Evolutionary conservation across 225 moss, liverwort and hornwort genomes (phyloP).

Genomic region (Sphagnum contortum): DNA sequence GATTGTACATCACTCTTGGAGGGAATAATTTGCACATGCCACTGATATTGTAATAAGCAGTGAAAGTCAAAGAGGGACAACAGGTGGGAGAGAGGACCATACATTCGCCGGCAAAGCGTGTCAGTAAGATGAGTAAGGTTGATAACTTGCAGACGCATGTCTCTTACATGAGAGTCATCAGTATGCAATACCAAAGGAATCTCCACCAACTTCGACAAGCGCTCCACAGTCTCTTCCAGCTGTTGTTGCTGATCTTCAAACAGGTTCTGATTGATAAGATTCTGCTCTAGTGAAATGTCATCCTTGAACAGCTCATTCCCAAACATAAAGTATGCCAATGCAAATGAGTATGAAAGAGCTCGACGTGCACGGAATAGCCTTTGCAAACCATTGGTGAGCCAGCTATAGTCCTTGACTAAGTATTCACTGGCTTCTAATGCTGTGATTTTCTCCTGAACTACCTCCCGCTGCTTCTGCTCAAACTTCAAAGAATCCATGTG

Average conservation of each 20-base stretch:
- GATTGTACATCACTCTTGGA: no score
- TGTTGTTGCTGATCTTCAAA: constrained; percentile 99
- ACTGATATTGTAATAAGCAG: no score
- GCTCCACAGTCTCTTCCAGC: constrained; percentile 93
- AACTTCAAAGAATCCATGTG: constrained; percentile 97
- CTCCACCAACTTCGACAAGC: constrained; percentile 87
- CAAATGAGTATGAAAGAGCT: constrained; percentile 91
- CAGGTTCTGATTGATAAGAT: constrained; percentile 87
- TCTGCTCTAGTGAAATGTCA: constrained; percentile 78
- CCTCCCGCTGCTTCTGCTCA: constrained; percentile 81
- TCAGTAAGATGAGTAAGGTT: constrained; percentile 93
- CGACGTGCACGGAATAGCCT: constrained; percentile 88
- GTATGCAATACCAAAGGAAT: constrained; percentile 60
- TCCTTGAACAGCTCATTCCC: constrained; percentile 97
- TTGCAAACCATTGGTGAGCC: constrained; percentile 90
- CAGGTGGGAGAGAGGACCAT: constrained; percentile 1
- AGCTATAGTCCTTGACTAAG: constrained; percentile 90
- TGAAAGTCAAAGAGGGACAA: no score
- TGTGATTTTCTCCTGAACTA: constrained; percentile 59
- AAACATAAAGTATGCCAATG: constrained; percentile 94
- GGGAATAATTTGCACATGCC: no score
- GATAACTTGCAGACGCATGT: constrained; percentile 91
- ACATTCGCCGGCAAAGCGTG: constrained; percentile 95
- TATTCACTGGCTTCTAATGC: constrained; percentile 83
- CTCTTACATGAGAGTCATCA: constrained; percentile 67